Conservation (phyloP, 345 rosid species). For the Stellera chamaejasme region DNA sequence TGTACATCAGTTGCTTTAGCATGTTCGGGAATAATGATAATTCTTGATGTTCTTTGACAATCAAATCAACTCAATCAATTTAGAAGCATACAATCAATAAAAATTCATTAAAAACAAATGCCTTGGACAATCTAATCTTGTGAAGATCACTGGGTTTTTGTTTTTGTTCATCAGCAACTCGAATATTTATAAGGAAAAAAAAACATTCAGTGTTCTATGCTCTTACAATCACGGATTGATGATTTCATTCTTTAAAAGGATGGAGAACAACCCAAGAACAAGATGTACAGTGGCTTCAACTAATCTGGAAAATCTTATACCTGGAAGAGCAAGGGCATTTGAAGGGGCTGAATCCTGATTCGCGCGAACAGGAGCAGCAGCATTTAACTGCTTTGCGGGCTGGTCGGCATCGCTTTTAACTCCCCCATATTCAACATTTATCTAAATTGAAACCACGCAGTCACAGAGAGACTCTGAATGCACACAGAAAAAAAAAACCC, state of each 20-base stretch:
- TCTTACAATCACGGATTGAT: no score
- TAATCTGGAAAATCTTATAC: constrained; percentile 21
- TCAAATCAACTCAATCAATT: no score
- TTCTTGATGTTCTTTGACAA: no score
- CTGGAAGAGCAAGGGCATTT: constrained; percentile 63
- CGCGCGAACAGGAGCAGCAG: constrained; percentile 14
- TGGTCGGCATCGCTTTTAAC: constrained; percentile 31
- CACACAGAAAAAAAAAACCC: background rate
- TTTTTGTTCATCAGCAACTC: no score
- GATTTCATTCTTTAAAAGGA: background rate
- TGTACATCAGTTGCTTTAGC: no score
- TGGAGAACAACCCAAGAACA: constrained; percentile 1
- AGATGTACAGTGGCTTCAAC: background rate
- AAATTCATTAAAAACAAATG: no score
- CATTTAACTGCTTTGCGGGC: constrained; percentile 29
- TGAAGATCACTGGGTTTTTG: background rate
- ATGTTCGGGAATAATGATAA: no score
- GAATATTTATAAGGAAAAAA: no score
- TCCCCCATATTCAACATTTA: constrained; percentile 55
- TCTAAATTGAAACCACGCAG: constrained; percentile 24
- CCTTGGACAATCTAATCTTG: background rate
- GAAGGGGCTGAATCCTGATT: constrained; percentile 36
- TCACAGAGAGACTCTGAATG: background rate
- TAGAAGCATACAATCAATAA: no score
- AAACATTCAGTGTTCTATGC: no score